These are phyloP conservation scores for Apiospora kogelbergensis DNA, from an alignment of 2,329 filamentous ascomycete species.

Conservation along the genomic window DNA sequence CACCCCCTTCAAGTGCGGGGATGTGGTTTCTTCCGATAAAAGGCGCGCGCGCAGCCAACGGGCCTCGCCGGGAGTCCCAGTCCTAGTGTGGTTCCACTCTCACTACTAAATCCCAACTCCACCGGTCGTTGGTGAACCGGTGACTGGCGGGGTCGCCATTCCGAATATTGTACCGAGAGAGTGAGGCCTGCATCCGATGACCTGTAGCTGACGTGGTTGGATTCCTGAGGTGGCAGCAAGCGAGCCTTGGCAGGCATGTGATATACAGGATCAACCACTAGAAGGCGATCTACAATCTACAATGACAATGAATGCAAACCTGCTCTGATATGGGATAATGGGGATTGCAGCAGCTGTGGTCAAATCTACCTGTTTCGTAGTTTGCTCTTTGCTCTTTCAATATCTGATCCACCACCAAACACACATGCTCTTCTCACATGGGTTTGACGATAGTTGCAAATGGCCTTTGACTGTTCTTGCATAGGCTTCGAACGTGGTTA, in stretches of 20 bases:
- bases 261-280: neutral
- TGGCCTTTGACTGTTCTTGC: neutral
- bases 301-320: neutral
- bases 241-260: neutral
- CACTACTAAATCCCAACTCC: neutral
- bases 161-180: neutral
- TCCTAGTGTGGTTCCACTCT: neutral
- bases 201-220: neutral
- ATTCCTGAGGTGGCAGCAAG: neutral
- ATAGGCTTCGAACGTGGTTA: neutral
- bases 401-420: neutral
- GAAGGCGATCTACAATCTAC: neutral
- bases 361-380: neutral
- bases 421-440: neutral
- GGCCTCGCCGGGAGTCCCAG: neutral
- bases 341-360: neutral
- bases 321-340: neutral
- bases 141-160: neutral
- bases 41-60: neutral
- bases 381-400: neutral
- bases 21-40: neutral
- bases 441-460: neutral
- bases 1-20: conserved; percentile 8
- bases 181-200: conserved; percentile 2
- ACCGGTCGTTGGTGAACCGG: neutral